These are phyloP conservation scores for Coemansia sp. DNA, from an alignment of 192 early-diverging fungal genomes.

Conservation along the genomic window DNA sequence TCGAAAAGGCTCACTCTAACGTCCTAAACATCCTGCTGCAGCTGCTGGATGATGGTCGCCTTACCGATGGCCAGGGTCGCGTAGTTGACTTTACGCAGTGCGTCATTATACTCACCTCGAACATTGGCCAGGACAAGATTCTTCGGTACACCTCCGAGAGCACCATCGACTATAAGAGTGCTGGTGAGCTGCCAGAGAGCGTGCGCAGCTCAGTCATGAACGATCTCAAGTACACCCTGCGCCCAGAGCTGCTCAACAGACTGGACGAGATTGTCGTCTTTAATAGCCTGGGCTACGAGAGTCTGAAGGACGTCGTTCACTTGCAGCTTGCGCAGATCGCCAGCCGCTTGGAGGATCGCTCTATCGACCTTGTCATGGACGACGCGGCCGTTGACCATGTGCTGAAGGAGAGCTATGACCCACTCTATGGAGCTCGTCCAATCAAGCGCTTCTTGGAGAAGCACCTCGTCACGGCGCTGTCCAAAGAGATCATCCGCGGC, in stretches of 20 bases:
- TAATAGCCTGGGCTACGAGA: constrained; percentile 61
- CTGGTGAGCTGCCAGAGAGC: constrained; percentile 37
- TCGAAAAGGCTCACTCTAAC: constrained; percentile 93
- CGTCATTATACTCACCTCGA: constrained; percentile 93
- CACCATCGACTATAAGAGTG: constrained; percentile 19
- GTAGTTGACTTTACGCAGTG: constrained; percentile 93
- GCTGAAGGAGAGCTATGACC: constrained; percentile 81
- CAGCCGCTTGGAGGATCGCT: constrained; percentile 68
- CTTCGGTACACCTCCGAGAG: constrained; percentile 33
- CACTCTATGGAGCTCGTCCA: constrained; percentile 92
- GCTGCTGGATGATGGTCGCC: constrained; percentile 89
- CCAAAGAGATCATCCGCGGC: constrained; percentile 66
- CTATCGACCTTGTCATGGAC: constrained; percentile 71
- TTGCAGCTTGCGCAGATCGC: constrained; percentile 66
- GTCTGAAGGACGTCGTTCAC: constrained; percentile 68
- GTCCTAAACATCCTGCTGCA: constrained; percentile 79
- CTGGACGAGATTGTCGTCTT: constrained; percentile 93
- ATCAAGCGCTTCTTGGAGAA: constrained; percentile 83
- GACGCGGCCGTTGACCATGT: constrained; percentile 73
- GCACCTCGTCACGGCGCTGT: constrained; percentile 78
- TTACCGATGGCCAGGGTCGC: constrained; percentile 93
- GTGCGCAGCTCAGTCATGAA: constrained; percentile 69
- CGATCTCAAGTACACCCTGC: constrained; percentile 76
- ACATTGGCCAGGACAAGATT: constrained; percentile 73
- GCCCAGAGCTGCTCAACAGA: constrained; percentile 95